Percentiles rank a stretch among this genome's conserved stretches.
phyloP scores from a whole-genome alignment of 495 filamentous ascomycete species.

The Thozetella sp. region DNA sequence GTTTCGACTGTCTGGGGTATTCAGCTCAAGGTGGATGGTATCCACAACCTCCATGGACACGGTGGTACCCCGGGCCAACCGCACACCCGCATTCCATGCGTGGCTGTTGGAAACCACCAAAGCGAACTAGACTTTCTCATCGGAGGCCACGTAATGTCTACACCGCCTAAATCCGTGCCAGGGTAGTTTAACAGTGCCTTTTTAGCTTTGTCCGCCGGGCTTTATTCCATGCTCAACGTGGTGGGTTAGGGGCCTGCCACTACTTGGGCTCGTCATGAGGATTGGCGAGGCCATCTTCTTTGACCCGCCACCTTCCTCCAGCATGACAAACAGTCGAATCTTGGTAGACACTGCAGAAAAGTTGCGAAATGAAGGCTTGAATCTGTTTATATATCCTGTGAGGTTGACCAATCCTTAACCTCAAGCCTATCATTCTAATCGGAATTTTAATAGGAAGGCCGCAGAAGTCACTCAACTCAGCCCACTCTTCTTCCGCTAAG shows the following conservation, averaged over 20 bases:
- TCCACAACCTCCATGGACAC: background rate
- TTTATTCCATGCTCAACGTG: background rate
- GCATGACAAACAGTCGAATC: background rate
- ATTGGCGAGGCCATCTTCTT: background rate
- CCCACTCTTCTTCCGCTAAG: background rate
- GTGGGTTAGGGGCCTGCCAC: background rate
- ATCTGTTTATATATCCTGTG: background rate
- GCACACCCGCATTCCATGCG: background rate
- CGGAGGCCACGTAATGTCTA: background rate
- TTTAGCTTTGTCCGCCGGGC: background rate
- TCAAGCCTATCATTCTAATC: background rate
- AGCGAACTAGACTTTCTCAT: background rate
- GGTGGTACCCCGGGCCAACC: background rate
- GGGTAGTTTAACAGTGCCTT: background rate
- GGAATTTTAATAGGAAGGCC: background rate
- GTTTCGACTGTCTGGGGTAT: background rate
- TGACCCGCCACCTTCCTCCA: background rate
- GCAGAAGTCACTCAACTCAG: background rate
- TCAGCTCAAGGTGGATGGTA: background rate
- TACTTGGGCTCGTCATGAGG: background rate
- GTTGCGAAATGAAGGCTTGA: background rate
- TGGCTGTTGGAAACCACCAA: background rate
- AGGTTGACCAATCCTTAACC: background rate
- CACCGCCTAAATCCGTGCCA: background rate
- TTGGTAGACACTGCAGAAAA: background rate